A percentile compares a stretch with the other conserved stretches of the same genome.
Evolutionary conservation across 2,329 filamentous ascomycete genomes (phyloP).

Genomic region (Aspergillus sp.): DNA sequence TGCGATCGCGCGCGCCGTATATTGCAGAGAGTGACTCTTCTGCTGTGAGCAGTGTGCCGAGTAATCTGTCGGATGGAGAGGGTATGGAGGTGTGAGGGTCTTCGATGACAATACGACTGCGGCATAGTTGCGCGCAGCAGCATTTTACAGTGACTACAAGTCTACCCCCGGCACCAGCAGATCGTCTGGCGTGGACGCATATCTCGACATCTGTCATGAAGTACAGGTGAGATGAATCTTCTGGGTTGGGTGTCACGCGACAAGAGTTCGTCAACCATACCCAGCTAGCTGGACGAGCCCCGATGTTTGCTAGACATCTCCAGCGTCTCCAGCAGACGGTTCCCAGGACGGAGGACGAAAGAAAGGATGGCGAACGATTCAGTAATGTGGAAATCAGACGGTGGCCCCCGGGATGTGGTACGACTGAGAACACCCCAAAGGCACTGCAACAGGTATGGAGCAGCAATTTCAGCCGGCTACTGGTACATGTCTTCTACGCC

Average conservation of each 20-base stretch:
- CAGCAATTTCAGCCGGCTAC: neutral
- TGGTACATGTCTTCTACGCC: neutral
- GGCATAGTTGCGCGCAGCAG: neutral
- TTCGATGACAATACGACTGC: neutral
- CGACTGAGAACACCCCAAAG: neutral
- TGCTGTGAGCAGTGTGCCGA: slow-evolving; percentile 39
- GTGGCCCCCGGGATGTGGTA: neutral
- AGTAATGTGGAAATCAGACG: neutral
- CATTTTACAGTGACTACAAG: neutral
- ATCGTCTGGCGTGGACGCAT: no score
- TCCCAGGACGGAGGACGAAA: no score
- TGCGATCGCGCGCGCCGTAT: slow-evolving; percentile 29
- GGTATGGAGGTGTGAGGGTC: slow-evolving; percentile 32
- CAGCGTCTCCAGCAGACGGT: no score
- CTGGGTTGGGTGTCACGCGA: no score
- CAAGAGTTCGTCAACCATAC: no score
- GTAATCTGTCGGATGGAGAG: slow-evolving; percentile 37
- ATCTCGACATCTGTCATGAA: no score
- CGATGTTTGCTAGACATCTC: no score
- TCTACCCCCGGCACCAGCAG: no score
- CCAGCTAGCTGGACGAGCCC: no score
- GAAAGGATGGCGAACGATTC: no score
- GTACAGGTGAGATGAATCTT: no score
- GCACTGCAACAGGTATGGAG: neutral
- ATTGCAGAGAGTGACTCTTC: slow-evolving; percentile 34